Base-by-base conservation (phyloP, 805 yeast species). In the Isabelozyma gotoi region DNA sequence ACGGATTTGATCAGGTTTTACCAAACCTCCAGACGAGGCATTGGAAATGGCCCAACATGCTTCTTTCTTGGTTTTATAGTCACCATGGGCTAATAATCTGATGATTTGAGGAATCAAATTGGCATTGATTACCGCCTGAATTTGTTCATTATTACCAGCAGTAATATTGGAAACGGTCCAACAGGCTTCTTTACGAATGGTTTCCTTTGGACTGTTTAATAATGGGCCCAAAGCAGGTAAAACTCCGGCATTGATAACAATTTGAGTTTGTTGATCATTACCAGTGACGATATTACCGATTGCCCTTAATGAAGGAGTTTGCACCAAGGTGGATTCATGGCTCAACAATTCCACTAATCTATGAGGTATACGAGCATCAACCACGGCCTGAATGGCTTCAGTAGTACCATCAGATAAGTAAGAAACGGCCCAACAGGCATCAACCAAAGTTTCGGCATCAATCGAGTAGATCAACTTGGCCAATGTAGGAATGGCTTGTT, bases 1-100 rank as follows among this genome's bases (percentile, higher is more conserved):
- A 59, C 92, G 81, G 56, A 94, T 91, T 65, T 91, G 96, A 47
- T 89, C 96, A 6, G 98, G 98, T 65, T 82, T 85, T 35, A 84
- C 74, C 56, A 90, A 76, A 17, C 97, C 98, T 56, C 98, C 98
- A 7, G 97, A 87, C 14, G 97, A 88, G 32, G 99, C 98, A 64
- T 94, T 94, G 20, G 97, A 90, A 53, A 94, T 86, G 29, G 98
- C 98, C 99, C 99, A 94, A 76, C 98, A 92, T 3, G 99, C 99
- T 74, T 94, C 99, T 68, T 92, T 94, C 65, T 88, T 88, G 29
- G 98, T 92, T 75, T 90, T 91, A 75, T 90, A 91, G 60, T 92
- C 98, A 48, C 94, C 97, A 44, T 80, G 77, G 33, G 78, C 71
- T 57, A 81, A 78, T 64, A 94, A 77, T 63, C 90, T 84, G 55